phyloP scores from a whole-genome alignment of 2,329 filamentous ascomycete species.

The Xenosphaeropsis pyriputrescens region DNA sequence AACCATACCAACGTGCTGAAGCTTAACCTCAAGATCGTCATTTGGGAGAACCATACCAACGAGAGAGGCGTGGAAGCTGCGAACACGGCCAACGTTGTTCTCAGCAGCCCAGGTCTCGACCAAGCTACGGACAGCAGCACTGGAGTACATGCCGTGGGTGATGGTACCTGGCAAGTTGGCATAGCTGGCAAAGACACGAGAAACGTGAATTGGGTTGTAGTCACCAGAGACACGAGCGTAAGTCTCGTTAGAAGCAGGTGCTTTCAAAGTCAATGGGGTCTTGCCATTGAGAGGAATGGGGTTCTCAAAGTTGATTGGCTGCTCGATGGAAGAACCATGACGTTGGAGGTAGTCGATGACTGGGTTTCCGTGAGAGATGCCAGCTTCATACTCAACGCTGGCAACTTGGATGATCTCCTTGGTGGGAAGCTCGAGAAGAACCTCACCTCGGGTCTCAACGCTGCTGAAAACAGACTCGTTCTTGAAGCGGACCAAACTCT shows the following conservation, averaged over 20 bases:
- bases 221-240: constrained; percentile 96
- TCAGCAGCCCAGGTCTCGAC: constrained; percentile 99
- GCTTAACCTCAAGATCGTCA: constrained; percentile 84
- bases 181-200: constrained; percentile 89
- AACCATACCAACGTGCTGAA: constrained; percentile 96
- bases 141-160: constrained; percentile 99
- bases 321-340: constrained; percentile 82
- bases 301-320: constrained; percentile 95
- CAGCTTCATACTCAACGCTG: constrained; percentile 91
- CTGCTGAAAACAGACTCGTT: constrained; percentile 84
- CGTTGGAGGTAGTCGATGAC: constrained; percentile 93
- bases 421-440: constrained; percentile 83
- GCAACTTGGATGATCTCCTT: constrained; percentile 97
- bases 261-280: constrained; percentile 74
- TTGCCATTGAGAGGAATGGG: constrained; percentile 90
- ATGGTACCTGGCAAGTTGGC: constrained; percentile 94
- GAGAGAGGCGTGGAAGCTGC: constrained; percentile 90
- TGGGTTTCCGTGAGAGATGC: constrained; percentile 84
- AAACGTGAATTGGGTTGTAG: constrained; percentile 98
- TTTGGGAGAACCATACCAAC: constrained; percentile 99
- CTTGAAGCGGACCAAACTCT: constrained; percentile 87
- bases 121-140: constrained; percentile 84
- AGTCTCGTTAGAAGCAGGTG: constrained; percentile 91
- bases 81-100: constrained; percentile 93
- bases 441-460: constrained; percentile 83